A percentile compares a stretch with the other conserved stretches of the same genome.
Evolutionary conservation across 768 basidiomycete genomes (phyloP).

Genomic region (Boletellus ananiceps): DNA sequence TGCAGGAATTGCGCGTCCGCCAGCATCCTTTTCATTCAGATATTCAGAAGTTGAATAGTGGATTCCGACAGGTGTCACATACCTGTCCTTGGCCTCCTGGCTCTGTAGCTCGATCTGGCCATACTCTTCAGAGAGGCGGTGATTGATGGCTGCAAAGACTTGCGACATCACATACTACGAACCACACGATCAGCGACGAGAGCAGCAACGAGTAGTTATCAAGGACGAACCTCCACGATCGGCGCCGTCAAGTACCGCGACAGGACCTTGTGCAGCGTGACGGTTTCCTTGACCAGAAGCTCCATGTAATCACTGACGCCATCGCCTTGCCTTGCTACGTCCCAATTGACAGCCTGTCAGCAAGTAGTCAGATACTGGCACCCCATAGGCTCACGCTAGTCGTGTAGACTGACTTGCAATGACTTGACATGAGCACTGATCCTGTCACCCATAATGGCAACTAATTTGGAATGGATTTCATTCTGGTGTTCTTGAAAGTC

Average conservation of each 20-base stretch:
- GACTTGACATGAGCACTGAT: slow-evolving; percentile 79
- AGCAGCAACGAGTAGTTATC: slow-evolving; percentile 7
- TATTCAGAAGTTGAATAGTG: slow-evolving; percentile 11
- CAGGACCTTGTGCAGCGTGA: slow-evolving; percentile 92
- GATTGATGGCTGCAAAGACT: slow-evolving; percentile 90
- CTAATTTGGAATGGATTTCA: slow-evolving; percentile 95
- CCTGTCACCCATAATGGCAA: slow-evolving; percentile 97
- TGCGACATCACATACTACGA: slow-evolving; percentile 87
- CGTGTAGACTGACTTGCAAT: slow-evolving; percentile 54
- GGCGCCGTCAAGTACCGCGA: slow-evolving; percentile 79
- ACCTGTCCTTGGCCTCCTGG: slow-evolving; percentile 85
- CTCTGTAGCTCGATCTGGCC: slow-evolving; percentile 75
- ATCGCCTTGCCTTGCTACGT: slow-evolving; percentile 51
- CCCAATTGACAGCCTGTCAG: slow-evolving; percentile 75
- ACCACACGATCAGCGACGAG: slow-evolving; percentile 10
- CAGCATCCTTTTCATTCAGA: slow-evolving; percentile 52
- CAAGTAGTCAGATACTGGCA: slow-evolving; percentile 3
- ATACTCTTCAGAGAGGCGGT: slow-evolving; percentile 85
- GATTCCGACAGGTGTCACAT: slow-evolving; percentile 10
- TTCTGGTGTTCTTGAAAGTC: slow-evolving; percentile 99
- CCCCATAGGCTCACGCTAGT: slow-evolving; percentile 1
- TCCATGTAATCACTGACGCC: slow-evolving; percentile 89
- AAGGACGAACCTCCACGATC: slow-evolving; percentile 68
- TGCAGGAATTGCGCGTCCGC: slow-evolving; percentile 76
- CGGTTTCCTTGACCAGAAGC: slow-evolving; percentile 88